These are phyloP conservation scores for Dactylella cylindrospora DNA, from an alignment of 2,329 filamentous ascomycete species.

Conservation along the genomic window DNA sequence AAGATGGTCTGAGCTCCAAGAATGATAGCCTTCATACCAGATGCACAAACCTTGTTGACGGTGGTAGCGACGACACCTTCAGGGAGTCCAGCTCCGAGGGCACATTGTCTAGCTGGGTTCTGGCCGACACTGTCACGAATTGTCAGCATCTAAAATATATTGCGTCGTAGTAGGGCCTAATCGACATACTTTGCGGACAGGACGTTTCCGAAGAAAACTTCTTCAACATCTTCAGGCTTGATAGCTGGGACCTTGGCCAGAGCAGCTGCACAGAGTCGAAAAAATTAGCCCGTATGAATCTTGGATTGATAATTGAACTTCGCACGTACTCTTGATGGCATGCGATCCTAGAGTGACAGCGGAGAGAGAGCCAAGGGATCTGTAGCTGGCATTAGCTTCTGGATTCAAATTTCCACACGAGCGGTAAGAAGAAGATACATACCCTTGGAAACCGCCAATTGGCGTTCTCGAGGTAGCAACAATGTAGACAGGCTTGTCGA, in stretches of 20 bases:
- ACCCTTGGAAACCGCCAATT: slow-evolving; percentile 93
- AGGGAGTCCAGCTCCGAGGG: slow-evolving; percentile 80
- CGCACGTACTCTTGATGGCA: slow-evolving; percentile 80
- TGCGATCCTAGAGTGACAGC: slow-evolving; percentile 84
- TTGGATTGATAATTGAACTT: not conserved
- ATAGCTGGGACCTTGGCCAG: slow-evolving; percentile 82
- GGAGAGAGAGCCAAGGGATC: slow-evolving; percentile 82
- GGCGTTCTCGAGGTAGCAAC: slow-evolving; percentile 89
- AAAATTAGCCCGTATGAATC: not conserved
- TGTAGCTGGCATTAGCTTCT: slow-evolving; percentile 52
- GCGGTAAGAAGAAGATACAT: slow-evolving; percentile 50
- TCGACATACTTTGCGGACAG: slow-evolving; percentile 80
- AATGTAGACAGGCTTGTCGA: slow-evolving; percentile 74
- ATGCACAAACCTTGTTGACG: slow-evolving; percentile 99
- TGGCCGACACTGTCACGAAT: slow-evolving; percentile 72
- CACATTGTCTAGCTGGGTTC: slow-evolving; percentile 92
- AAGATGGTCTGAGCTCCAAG: slow-evolving; percentile 96
- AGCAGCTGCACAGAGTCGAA: slow-evolving; percentile 59
- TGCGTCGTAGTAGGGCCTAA: not conserved
- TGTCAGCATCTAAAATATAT: slow-evolving; percentile 38
- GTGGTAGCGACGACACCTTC: slow-evolving; percentile 82
- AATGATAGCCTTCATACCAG: slow-evolving; percentile 88
- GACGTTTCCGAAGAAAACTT: slow-evolving; percentile 98
- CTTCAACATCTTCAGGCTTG: slow-evolving; percentile 85
- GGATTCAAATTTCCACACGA: slow-evolving; percentile 2